phyloP scores from a whole-genome alignment of 371 early-diverging fungal species.

The Batrachochytrium dendrobatidis region DNA sequence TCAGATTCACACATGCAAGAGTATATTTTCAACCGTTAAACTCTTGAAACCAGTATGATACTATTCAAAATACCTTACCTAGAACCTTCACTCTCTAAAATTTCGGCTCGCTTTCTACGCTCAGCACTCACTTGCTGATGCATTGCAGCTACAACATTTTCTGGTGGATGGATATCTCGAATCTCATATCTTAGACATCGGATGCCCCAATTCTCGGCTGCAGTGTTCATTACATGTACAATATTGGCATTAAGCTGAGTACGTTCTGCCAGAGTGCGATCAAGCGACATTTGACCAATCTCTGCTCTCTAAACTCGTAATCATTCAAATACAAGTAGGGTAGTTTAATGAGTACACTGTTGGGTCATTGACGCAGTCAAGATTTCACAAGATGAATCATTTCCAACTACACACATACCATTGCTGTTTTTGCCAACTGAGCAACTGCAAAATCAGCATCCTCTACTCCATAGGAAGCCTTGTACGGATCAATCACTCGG shows the following conservation, averaged over 20 bases:
- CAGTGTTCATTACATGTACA: constrained; percentile 89
- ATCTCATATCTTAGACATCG: constrained; percentile 67
- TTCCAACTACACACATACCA: constrained; percentile 56
- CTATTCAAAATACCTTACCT: constrained; percentile 3
- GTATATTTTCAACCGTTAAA: neutral
- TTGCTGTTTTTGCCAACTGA: constrained; percentile 96
- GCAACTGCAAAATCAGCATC: constrained; percentile 91
- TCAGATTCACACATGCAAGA: too few relatives aligned
- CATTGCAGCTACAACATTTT: constrained; percentile 93
- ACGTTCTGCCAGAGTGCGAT: constrained; percentile 91
- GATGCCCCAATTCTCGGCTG: constrained; percentile 94
- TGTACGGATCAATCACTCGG: constrained; percentile 88
- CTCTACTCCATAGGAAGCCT: constrained; percentile 94
- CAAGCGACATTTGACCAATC: constrained; percentile 95
- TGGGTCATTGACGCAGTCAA: too few relatives aligned
- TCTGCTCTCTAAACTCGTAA: constrained; percentile 66
- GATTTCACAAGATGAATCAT: too few relatives aligned
- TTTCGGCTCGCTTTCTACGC: constrained; percentile 91
- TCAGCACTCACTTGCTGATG: constrained; percentile 96
- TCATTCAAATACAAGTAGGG: neutral
- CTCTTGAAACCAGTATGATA: neutral
- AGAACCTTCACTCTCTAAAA: constrained; percentile 87
- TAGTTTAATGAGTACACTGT: neutral
- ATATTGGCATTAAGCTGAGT: constrained; percentile 87
- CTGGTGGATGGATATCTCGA: constrained; percentile 93